Percentiles rank a stretch among this genome's conserved stretches.
Evolutionary conservation across 2,329 filamentous ascomycete species (phyloP).

Genomic region (Cladorrhinum sp.): DNA sequence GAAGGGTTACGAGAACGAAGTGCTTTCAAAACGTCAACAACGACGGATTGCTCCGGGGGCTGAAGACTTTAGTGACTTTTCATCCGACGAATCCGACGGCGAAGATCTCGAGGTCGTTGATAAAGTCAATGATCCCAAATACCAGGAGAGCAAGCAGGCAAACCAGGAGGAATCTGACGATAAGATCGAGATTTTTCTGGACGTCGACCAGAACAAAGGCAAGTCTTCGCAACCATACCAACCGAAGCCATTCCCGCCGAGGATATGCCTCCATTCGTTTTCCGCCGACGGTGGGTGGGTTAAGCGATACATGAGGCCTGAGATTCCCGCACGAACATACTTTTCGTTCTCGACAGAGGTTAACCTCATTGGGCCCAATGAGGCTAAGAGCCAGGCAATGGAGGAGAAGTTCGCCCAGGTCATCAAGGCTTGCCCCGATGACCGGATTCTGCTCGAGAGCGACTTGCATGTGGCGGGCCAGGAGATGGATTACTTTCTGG

Average conservation of each 20-base stretch:
- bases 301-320: conserved; percentile 70
- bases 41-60: conserved; percentile 46
- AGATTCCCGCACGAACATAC: conserved; percentile 73
- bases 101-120: conserved; percentile 23
- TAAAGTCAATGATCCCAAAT: too few relatives aligned
- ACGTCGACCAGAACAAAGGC: conserved; percentile 18
- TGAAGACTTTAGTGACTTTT: conserved; percentile 41
- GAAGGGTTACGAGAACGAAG: conserved; percentile 65
- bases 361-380: conserved; percentile 53
- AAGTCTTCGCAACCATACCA: conserved; percentile 16
- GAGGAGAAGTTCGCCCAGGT: conserved; percentile 57
- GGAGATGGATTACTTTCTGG: conserved; percentile 73
- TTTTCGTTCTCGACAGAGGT: conserved; percentile 86
- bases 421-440: conserved; percentile 70
- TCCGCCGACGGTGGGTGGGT: conserved; percentile 70
- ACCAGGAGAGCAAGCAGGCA: conserved; percentile 11
- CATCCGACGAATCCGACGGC: conserved; percentile 22
- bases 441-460: conserved; percentile 81
- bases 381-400: conserved; percentile 43
- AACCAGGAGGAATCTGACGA: conserved; percentile 35
- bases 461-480: conserved; percentile 81
- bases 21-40: conserved; percentile 58
- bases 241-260: conserved; percentile 70
- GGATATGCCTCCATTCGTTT: conserved; percentile 92
- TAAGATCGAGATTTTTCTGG: conserved; percentile 12